Evolutionary conservation across 2,329 filamentous ascomycete genomes (phyloP).

Genomic region (Phaeomoniella chlamydospora): DNA sequence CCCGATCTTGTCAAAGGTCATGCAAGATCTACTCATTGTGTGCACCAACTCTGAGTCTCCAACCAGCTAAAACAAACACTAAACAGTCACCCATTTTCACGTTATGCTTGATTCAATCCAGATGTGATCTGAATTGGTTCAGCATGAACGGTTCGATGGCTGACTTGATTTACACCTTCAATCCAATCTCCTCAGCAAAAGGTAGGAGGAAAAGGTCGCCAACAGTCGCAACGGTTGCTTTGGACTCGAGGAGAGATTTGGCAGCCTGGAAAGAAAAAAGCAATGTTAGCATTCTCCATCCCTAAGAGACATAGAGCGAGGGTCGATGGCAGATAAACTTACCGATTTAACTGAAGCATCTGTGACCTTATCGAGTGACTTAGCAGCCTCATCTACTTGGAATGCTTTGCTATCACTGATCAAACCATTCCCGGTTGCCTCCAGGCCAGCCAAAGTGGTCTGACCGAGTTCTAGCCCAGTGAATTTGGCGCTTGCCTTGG

Average conservation of each 20-base stretch:
- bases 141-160: too few species aligned
- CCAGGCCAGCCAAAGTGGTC: constrained; percentile 60
- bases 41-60: too few species aligned
- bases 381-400: constrained; percentile 66
- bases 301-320: constrained; percentile 2
- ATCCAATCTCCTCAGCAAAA: constrained; percentile 83
- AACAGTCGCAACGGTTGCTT: constrained; percentile 77
- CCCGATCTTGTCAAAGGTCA: too few species aligned
- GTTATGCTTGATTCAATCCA: too few species aligned
- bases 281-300: constrained; percentile 10
- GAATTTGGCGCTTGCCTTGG: constrained; percentile 86
- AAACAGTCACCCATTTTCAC: too few species aligned
- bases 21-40: too few species aligned
- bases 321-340: constrained; percentile 32
- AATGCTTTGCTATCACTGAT: constrained; percentile 70
- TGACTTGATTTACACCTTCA: constrained; percentile 79
- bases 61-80: too few species aligned
- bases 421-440: constrained; percentile 72
- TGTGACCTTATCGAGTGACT: constrained; percentile 67
- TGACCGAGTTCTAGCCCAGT: constrained; percentile 72
- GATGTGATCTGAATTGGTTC: too few species aligned
- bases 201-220: constrained; percentile 86
- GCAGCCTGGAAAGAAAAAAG: constrained; percentile 63
- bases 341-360: constrained; percentile 76
- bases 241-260: constrained; percentile 74